Base-by-base conservation (phyloP, 2,329 filamentous ascomycete genomes). In the Claviceps quebecensis region DNA sequence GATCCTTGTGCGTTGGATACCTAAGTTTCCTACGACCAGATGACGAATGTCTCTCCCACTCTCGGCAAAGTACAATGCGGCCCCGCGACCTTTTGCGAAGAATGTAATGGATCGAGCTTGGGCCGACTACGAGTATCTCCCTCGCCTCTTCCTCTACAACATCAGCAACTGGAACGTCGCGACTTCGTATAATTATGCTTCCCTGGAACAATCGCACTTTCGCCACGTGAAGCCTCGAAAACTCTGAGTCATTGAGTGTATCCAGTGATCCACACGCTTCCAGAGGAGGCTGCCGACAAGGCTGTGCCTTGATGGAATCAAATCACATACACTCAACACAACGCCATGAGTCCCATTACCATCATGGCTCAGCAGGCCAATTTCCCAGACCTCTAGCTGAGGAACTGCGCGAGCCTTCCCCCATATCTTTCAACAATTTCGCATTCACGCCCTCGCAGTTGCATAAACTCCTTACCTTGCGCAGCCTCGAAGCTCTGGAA, bases 371-470 rank as follows among this genome's bases (percentile, higher is more conserved):
- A 17, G 47, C 48, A 39, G 26, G 52, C 14, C 55, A 59, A 40
- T 44, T 53, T 51, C 49, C 46, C 38, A 49, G 48, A 29, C 26
- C 53, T 38, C 37, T 51, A 14, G 49, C 54, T 6, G 44, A 56
- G 51, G 62, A 66, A 51, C 53, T 67, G 41, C 55, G 53, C 48
- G 56, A 62, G 19, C 58, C 63, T 26, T 48, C 55, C 5, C 61
- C 60, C 36, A 49, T 60, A 17, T 55, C 60, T 11, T 56, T 57
- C 51, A 76, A 74, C 57, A 69, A 66, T 6, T 80, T 80, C 54
- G 76, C 74, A 13, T 80, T 78, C 53, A 70, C 72, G 0, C 73
- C 76, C 1, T 69, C 69, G 4, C 75, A 79, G 52, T 64, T 80
- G 3, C 73, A 74, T 59, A 76, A 74, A 52, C 69, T 80, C 36